A percentile compares a stretch with the other conserved stretches of the same genome.
These are phyloP conservation scores for Suhomyces tanzawaensis DNA, from an alignment of 805 yeast genomes.

Conservation along the genomic window DNA sequence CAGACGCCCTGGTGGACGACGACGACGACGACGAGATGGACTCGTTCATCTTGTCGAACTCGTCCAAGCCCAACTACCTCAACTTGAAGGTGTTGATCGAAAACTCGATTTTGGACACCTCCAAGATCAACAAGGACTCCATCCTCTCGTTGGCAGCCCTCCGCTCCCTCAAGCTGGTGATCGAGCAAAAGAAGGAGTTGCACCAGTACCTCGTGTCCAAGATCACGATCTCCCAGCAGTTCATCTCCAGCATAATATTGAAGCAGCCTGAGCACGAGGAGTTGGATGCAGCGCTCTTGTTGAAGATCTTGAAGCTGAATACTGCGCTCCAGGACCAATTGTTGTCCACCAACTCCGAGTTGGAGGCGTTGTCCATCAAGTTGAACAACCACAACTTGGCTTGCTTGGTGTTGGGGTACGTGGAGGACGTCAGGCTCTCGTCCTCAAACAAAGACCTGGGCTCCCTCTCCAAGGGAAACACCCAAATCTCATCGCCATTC, in stretches of 20 bases:
- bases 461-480: conserved; percentile 1
- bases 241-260: conserved; percentile 25
- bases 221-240: conserved; percentile 32
- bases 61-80: conserved; percentile 30
- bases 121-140: conserved; percentile 33
- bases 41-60: conserved; percentile 11
- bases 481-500: conserved; percentile 6
- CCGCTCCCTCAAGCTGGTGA: conserved; percentile 25
- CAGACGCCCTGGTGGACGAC: conserved; percentile 18
- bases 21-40: conserved; percentile 18
- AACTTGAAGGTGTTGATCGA: conserved; percentile 45
- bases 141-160: conserved; percentile 30
- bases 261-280: conserved; percentile 52
- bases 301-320: conserved; percentile 33
- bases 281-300: conserved; percentile 38
- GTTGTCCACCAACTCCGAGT: conserved; percentile 22
- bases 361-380: conserved; percentile 23
- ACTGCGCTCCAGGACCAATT: conserved; percentile 31
- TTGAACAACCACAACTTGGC: conserved; percentile 44
- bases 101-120: conserved; percentile 41
- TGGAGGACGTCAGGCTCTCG: conserved; percentile 39
- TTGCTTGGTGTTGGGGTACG: conserved; percentile 46
- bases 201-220: conserved; percentile 31
- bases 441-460: conserved; percentile 5
- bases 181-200: conserved; percentile 29